Evolutionary conservation across 306 rosid species (phyloP).

Genomic region (Fragaria ananassa): DNA sequence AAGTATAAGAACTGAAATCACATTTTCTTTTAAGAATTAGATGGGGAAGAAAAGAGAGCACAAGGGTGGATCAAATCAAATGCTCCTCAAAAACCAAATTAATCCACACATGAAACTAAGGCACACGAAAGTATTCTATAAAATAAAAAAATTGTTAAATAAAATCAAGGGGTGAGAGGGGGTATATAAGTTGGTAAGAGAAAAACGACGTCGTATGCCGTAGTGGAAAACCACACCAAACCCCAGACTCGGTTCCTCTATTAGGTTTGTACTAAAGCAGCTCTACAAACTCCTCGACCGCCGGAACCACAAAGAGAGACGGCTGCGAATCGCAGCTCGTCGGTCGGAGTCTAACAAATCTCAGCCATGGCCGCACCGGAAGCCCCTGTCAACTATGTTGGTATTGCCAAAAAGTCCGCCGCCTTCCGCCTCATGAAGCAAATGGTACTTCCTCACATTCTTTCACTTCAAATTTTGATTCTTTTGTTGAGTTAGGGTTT

Average conservation of each 20-base stretch:
- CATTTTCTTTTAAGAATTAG: too few species aligned
- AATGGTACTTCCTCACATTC: slow-evolving; percentile 47
- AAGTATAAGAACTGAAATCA: too few species aligned
- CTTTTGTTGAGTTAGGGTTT: not conserved
- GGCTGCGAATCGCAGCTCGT: slow-evolving; percentile 22
- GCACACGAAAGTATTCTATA: too few species aligned
- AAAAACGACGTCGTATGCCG: not conserved
- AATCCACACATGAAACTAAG: too few species aligned
- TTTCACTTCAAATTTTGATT: not conserved
- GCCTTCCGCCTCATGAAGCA: slow-evolving; percentile 98
- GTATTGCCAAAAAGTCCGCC: slow-evolving; percentile 82
- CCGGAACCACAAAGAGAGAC: slow-evolving; percentile 12
- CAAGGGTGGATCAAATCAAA: too few species aligned
- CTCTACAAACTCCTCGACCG: slow-evolving; percentile 3
- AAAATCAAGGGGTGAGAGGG: too few species aligned
- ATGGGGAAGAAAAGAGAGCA: too few species aligned
- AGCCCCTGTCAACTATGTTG: slow-evolving; percentile 83
- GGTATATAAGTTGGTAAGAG: not conserved
- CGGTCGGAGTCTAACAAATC: not conserved
- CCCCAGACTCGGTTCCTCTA: not conserved
- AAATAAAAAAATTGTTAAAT: too few species aligned
- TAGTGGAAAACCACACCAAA: too few species aligned
- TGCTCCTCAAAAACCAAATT: too few species aligned
- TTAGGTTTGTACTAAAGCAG: not conserved
- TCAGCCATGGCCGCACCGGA: slow-evolving; percentile 85